phyloP scores from a whole-genome alignment of 2,329 filamentous ascomycete species.

The Leptographium radiaticola region DNA sequence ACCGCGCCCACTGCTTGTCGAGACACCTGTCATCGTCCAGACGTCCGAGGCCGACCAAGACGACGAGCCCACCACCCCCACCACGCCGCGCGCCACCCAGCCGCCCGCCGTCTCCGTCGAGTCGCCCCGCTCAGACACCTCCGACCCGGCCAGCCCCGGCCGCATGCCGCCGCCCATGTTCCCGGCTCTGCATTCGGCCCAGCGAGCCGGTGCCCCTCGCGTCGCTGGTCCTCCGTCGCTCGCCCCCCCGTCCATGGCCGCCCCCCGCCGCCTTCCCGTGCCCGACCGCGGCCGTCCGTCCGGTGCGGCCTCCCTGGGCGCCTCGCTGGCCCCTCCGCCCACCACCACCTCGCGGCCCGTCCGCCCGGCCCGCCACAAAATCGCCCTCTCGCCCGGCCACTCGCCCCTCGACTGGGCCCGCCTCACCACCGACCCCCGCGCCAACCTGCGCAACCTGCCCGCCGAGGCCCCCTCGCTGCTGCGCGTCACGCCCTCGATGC shows the following conservation, averaged over 20 bases:
- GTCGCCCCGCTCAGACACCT: conserved; percentile 3
- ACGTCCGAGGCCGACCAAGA: conserved; percentile 15
- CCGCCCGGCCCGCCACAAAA: conserved; percentile 46
- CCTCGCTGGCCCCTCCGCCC: conserved; percentile 37
- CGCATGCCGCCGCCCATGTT: conserved; percentile 27
- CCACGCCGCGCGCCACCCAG: conserved; percentile 4
- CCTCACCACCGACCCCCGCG: conserved; percentile 46
- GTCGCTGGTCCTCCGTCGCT: too few relatives aligned
- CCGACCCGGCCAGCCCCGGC: conserved; percentile 5
- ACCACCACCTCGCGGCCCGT: conserved; percentile 36
- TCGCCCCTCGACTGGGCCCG: conserved; percentile 94
- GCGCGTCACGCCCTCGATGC: conserved; percentile 69
- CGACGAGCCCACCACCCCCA: conserved; percentile 37
- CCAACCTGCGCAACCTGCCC: conserved; percentile 54
- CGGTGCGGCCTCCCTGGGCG: conserved; percentile 11
- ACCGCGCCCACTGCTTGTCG: background rate
- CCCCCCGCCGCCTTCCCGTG: conserved; percentile 2
- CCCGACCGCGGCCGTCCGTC: conserved; percentile 13
- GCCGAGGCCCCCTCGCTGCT: conserved; percentile 42
- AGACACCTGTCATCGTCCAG: too few relatives aligned
- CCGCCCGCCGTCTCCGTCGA: conserved; percentile 36
- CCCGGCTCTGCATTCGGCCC: conserved; percentile 37
- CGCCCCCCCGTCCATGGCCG: background rate
- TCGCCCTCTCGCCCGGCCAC: conserved; percentile 77
- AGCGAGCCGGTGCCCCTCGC: conserved; percentile 21